Percentiles rank a stretch among this genome's conserved stretches.
phyloP scores from a whole-genome alignment of 2,329 filamentous ascomycete species.

The Pseudocercospora pini-densiflorae region DNA sequence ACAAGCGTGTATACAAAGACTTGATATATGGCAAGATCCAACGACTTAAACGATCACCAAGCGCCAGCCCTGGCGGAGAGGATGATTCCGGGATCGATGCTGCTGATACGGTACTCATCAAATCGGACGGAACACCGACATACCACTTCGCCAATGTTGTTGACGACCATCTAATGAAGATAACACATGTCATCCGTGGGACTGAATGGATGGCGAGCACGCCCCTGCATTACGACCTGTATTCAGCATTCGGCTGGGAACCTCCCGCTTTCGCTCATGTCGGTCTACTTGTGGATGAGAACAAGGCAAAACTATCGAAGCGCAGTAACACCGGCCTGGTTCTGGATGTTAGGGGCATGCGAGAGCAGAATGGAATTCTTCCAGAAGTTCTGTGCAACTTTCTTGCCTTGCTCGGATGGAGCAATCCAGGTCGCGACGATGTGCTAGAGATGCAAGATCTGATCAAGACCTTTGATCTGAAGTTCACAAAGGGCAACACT shows the following conservation, averaged over 20 bases:
- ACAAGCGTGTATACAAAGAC: conserved; percentile 67
- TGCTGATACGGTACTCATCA: conserved; percentile 88
- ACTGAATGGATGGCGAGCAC: conserved; percentile 98
- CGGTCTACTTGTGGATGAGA: conserved; percentile 52
- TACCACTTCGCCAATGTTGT: conserved; percentile 98
- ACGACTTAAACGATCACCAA: conserved; percentile 40
- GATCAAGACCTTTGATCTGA: conserved; percentile 75
- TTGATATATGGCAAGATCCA: conserved; percentile 75
- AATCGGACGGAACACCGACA: conserved; percentile 89
- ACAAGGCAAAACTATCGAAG: conserved; percentile 70
- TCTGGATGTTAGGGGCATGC: conserved; percentile 63
- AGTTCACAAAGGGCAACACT: conserved; percentile 90
- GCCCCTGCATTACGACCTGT: conserved; percentile 70
- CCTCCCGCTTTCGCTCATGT: conserved; percentile 56
- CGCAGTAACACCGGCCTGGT: conserved; percentile 59
- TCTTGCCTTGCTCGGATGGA: conserved; percentile 84
- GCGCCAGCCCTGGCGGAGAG: conserved; percentile 36
- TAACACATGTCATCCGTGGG: conserved; percentile 93
- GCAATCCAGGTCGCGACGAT: conserved; percentile 69
- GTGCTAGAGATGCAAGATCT: conserved; percentile 73
- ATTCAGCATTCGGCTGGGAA: conserved; percentile 54
- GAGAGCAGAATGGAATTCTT: conserved; percentile 62
- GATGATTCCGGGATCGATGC: conserved; percentile 51
- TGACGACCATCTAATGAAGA: conserved; percentile 92
- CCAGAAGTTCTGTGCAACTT: conserved; percentile 76